These are phyloP conservation scores for Beauveria bassiana DNA, from an alignment of 2,329 filamentous ascomycete genomes.

Conservation along the genomic window DNA sequence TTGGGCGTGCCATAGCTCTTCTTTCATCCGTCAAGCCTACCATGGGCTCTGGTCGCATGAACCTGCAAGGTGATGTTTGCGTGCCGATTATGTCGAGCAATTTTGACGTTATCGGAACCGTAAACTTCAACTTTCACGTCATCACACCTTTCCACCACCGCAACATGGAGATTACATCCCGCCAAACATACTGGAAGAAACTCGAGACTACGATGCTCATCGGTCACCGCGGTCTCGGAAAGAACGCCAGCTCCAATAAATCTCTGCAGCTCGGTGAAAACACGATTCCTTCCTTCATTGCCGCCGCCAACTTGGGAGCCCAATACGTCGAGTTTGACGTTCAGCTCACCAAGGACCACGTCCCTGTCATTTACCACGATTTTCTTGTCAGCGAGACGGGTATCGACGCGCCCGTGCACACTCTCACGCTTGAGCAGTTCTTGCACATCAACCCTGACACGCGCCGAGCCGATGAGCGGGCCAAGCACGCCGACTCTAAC, in stretches of 20 bases:
- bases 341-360: conserved; percentile 96
- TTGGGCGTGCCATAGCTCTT: conserved; percentile 82
- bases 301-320: conserved; percentile 84
- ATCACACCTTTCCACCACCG: conserved; percentile 92
- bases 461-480: conserved; percentile 22
- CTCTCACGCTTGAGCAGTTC: conserved; percentile 90
- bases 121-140: conserved; percentile 95
- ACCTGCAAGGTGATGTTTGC: conserved; percentile 82
- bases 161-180: conserved; percentile 83
- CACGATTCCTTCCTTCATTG: conserved; percentile 91
- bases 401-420: conserved; percentile 93
- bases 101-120: conserved; percentile 83
- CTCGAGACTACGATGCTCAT: conserved; percentile 79
- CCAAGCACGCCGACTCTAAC: conserved; percentile 14
- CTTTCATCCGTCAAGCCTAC: conserved; percentile 78
- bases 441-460: conserved; percentile 70
- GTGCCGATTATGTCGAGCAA: conserved; percentile 82
- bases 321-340: conserved; percentile 76
- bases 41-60: conserved; percentile 80
- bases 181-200: conserved; percentile 96
- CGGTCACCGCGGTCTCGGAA: conserved; percentile 70
- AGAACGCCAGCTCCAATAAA: conserved; percentile 75
- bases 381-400: conserved; percentile 97
- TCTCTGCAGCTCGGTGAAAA: conserved; percentile 95
- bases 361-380: conserved; percentile 97